Evolutionary conservation across 2,329 filamentous ascomycete species (phyloP), one percentile per base, ranked within the genome.

Genomic region (Hypocreales sp.): DNA sequence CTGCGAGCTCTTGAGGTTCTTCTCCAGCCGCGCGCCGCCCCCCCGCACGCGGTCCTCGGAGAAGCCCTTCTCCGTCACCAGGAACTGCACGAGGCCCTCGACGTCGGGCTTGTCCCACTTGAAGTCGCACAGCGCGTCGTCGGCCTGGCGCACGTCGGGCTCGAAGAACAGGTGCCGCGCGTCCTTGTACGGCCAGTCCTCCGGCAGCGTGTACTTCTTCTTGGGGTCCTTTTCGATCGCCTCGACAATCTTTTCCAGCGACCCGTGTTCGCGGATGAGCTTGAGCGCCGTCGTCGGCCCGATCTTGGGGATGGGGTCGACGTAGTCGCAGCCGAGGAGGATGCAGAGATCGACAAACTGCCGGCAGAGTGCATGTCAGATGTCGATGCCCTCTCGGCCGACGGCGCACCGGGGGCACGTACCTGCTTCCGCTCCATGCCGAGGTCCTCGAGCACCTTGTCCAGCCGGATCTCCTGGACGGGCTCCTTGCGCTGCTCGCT

Each of bases 341-440:
- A 98, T 98, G 48, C 90, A 98, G 27, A 98, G 73, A 51, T 98
- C 90, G 44, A 98, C 84, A 50, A 98, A 98, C 78, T 94, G 45
- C 8, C 15, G 11, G 10, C n/a, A n/a, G n/a, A n/a, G n/a, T n/a
- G n/a, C n/a, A n/a, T n/a, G n/a, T n/a, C n/a, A n/a, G n/a, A n/a
- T n/a, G n/a, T n/a, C n/a, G n/a, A n/a, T n/a, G n/a, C n/a, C n/a
- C n/a, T n/a, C n/a, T n/a, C n/a, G n/a, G n/a, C n/a, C n/a, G n/a
- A n/a, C n/a, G n/a, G n/a, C n/a, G n/a, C n/a, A n/a, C n/a, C n/a
- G n/a, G n/a, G n/a, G n/a, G n/a, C n/a, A n/a, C 51, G 28, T 60
- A 83, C 82, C 68, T 92, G 82, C 31, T 77, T 69, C 37, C 77
- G 68, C 28, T 92, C 81, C 86, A 98, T 95, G 33, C 67, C 68